Conservation (phyloP, 73 alveolate genomes). For the Paramecium sexaurelia region DNA sequence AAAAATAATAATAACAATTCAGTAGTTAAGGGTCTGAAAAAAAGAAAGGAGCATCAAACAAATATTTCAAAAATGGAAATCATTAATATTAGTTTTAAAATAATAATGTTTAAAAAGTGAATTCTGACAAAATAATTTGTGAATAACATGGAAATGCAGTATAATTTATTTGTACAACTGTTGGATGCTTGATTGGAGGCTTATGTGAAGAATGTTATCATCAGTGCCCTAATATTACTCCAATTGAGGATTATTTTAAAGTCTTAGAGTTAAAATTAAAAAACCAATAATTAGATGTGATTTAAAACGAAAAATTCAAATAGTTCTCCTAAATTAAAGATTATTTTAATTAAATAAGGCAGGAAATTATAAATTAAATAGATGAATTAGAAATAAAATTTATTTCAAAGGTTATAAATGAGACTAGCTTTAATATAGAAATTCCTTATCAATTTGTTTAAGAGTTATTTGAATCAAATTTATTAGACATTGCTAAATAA, state of each 20-base stretch:
- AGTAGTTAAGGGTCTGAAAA: conserved; percentile 5
- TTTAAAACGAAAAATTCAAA: not conserved
- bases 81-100: not conserved
- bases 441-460: not conserved
- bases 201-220: conserved; percentile 41
- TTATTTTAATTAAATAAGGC: not conserved
- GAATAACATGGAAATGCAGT: not conserved
- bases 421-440: not conserved
- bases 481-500: not conserved
- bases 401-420: not conserved
- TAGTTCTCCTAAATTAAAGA: not conserved
- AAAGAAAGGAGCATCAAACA: not conserved
- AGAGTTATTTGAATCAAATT: not conserved
- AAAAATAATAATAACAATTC: not conserved
- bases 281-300: not conserved
- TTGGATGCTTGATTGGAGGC: conserved; percentile 20
- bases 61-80: not conserved
- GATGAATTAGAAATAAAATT: not conserved
- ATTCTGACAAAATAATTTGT: not conserved
- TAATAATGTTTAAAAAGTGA: not conserved
- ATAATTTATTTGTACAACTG: not conserved
- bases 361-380: not conserved
- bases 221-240: conserved; percentile 14
- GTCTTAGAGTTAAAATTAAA: not conserved
- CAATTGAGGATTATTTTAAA: not conserved